Conservation (phyloP, 305 asterid species). For the Rubia balearica region DNA sequence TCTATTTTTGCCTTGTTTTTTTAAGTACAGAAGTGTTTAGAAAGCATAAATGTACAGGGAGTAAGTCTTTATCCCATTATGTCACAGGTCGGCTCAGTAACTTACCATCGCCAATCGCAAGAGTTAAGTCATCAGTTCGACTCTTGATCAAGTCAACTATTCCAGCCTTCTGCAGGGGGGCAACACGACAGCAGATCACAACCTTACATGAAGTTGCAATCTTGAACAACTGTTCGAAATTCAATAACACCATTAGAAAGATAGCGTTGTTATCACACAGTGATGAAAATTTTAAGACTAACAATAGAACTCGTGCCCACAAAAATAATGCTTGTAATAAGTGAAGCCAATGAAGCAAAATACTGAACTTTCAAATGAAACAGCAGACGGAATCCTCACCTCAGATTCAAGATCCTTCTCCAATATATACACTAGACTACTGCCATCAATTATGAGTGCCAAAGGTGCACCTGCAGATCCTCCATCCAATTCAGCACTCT, state of each 20-base stretch:
- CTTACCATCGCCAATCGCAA: conserved; percentile 98
- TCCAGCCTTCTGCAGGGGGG: conserved; percentile 98
- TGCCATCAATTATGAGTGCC: conserved; percentile 96
- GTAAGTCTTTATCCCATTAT: not conserved
- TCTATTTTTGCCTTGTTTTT: not conserved
- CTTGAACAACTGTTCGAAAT: conserved; percentile 66
- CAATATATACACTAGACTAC: conserved; percentile 85
- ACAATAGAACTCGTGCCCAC: conserved; percentile 21
- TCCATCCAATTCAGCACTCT: conserved; percentile 36
- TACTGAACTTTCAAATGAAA: not conserved
- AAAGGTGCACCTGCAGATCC: conserved; percentile 45
- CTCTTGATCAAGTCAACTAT: conserved; percentile 86
- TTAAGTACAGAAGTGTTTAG: not conserved
- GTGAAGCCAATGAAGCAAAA: conserved; percentile 1
- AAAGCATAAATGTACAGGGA: not conserved
- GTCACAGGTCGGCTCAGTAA: conserved; percentile 1
- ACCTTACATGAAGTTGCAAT: conserved; percentile 84
- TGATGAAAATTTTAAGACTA: conserved; percentile 4
- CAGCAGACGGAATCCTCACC: conserved; percentile 35
- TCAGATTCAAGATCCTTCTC: conserved; percentile 89
- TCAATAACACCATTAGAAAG: conserved; percentile 28
- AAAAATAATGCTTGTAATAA: conserved; percentile 9
- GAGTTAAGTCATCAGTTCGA: conserved; percentile 92
- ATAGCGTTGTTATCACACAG: conserved; percentile 9
- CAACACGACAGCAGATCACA: conserved; percentile 96